A percentile compares a stretch with the other conserved stretches of the same genome.
These are phyloP conservation scores for Graphilbum fragrans DNA, from an alignment of 2,329 filamentous ascomycete species.

Conservation along the genomic window DNA sequence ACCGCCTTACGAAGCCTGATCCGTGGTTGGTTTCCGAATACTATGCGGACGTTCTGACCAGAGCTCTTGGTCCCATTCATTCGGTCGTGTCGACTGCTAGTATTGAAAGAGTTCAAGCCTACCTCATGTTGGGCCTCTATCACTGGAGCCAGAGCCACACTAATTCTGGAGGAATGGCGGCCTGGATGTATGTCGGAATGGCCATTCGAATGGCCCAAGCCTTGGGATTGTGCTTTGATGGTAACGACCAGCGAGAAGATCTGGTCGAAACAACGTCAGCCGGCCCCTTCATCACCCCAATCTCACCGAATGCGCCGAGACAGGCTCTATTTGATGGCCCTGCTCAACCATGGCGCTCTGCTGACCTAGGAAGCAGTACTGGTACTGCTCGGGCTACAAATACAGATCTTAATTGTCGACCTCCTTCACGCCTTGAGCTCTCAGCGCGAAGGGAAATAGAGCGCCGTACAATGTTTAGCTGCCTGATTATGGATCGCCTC, in stretches of 20 bases:
- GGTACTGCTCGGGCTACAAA: too few species aligned
- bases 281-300: too few species aligned
- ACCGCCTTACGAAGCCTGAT: constrained; percentile 23
- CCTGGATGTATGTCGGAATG: constrained; percentile 55
- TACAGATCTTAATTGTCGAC: too few species aligned
- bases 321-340: too few species aligned
- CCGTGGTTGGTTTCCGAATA: constrained; percentile 48
- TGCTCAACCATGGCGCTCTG: too few species aligned
- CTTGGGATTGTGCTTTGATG: constrained; percentile 47
- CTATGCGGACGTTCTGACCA: constrained; percentile 47
- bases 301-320: too few species aligned
- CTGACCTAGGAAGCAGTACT: too few species aligned
- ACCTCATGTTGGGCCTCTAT: constrained; percentile 59
- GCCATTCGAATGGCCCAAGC: constrained; percentile 53
- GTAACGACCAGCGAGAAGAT: too few species aligned
- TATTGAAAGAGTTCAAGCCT: constrained; percentile 52
- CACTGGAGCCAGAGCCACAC: constrained; percentile 54
- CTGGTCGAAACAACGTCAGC: too few species aligned
- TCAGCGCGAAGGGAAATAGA: constrained; percentile 55
- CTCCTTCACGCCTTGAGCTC: too few species aligned
- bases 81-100: constrained; percentile 37
- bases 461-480: constrained; percentile 63
- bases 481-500: constrained; percentile 60
- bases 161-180: constrained; percentile 38
- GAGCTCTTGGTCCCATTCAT: constrained; percentile 34